These are phyloP conservation scores for Hemisphaericaspora xylofermentans DNA, from an alignment of 1,139 yeast species.

Conservation along the genomic window DNA sequence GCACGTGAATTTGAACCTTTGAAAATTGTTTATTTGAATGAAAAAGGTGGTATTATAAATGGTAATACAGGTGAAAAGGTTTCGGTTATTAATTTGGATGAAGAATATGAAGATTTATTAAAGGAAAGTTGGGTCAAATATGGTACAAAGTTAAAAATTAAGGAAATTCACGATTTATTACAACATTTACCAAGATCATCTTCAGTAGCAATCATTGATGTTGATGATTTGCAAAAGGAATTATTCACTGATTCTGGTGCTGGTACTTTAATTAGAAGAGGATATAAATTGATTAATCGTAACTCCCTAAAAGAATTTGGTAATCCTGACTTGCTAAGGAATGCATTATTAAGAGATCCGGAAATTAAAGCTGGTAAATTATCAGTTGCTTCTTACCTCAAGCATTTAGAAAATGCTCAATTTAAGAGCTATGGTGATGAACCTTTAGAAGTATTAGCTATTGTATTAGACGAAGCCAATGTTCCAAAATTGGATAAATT, in stretches of 20 bases:
- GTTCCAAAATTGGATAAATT: slow-evolving; percentile 85
- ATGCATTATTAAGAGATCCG: slow-evolving; percentile 74
- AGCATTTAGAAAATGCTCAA: slow-evolving; percentile 57
- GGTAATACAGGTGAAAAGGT: slow-evolving; percentile 91
- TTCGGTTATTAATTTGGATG: slow-evolving; percentile 88
- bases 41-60: slow-evolving; percentile 94
- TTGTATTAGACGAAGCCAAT: slow-evolving; percentile 51
- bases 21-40: slow-evolving; percentile 92
- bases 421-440: slow-evolving; percentile 93
- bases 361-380: slow-evolving; percentile 69
- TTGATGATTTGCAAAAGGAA: slow-evolving; percentile 92
- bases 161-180: slow-evolving; percentile 90
- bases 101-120: slow-evolving; percentile 88
- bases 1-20: slow-evolving; percentile 97
- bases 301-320: slow-evolving; percentile 70
- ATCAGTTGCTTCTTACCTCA: slow-evolving; percentile 81
- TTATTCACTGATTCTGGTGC: slow-evolving; percentile 98
- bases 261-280: slow-evolving; percentile 96
- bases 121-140: slow-evolving; percentile 97
- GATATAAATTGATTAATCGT: slow-evolving; percentile 80
- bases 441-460: slow-evolving; percentile 90
- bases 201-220: slow-evolving; percentile 95
- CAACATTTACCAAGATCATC: slow-evolving; percentile 95
- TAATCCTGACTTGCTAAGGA: slow-evolving; percentile 71
- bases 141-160: slow-evolving; percentile 95